These are phyloP conservation scores for Fusarium temperatum DNA, from an alignment of 2,329 filamentous ascomycete genomes.

Conservation along the genomic window DNA sequence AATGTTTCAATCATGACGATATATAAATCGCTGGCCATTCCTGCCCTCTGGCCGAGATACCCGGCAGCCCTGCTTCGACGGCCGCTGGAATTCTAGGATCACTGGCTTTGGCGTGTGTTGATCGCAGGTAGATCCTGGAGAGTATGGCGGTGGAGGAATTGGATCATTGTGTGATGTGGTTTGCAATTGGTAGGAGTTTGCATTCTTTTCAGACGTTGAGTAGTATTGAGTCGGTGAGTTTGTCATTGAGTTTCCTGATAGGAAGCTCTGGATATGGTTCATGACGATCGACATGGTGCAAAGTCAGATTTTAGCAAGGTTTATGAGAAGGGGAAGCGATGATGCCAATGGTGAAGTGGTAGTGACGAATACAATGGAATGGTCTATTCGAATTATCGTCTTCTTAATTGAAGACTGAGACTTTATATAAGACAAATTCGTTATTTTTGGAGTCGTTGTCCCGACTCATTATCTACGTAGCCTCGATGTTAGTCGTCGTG, in stretches of 20 bases:
- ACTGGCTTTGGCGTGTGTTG: neutral
- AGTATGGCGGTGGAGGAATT: constrained; percentile 1
- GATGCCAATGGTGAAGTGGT: neutral
- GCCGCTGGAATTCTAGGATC: constrained; percentile 16
- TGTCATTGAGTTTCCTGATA: neutral
- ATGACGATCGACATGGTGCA: neutral
- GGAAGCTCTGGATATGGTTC: constrained; percentile 2
- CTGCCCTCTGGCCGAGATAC: neutral
- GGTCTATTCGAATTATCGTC: neutral
- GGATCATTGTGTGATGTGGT: neutral
- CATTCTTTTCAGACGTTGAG: neutral
- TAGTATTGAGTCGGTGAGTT: neutral
- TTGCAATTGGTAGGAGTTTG: neutral
- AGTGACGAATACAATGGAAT: neutral
- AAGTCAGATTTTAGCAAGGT: neutral
- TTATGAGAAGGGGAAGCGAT: neutral
- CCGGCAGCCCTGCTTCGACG: neutral
- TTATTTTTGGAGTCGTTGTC: neutral
- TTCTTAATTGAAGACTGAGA: too few relatives aligned
- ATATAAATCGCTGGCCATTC: constrained; percentile 4
- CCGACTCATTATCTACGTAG: neutral
- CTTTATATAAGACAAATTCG: neutral
- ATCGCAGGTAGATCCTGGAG: neutral
- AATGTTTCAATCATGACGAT: neutral
- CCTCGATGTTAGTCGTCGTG: neutral